Evolutionary conservation across 306 rosid genomes (phyloP), one percentile per base, ranked within the genome.

Genomic region (Rubus parviflorus): DNA sequence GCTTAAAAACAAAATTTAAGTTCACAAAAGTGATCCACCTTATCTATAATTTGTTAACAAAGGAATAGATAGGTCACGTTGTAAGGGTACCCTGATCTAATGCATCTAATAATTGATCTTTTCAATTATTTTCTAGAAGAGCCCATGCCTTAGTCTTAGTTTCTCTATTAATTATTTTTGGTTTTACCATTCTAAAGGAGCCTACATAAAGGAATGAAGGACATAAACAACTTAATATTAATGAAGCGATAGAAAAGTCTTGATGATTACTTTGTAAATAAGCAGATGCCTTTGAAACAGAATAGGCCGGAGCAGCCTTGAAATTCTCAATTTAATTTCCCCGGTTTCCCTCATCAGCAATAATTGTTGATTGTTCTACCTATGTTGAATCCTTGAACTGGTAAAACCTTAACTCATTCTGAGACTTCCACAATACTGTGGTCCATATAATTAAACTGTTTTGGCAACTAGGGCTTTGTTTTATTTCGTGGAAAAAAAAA

Each of bases 101-200:
- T 23, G 35, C 35, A 30, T 30, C 35, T 30, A 30, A 30, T 14
- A 23, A 25, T 4, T 22, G 65, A 58, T 25, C 40, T 14, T 25
- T 58, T 23, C 22, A 23, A 8, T 11, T 12, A 8, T 58, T 23
- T 60, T 25, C 67, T 62, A 62, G 67, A 30, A 15, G 0, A 14
- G 43, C 41, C 2, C 20, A 4, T 35, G 67, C 11, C 23, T 30
- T 30, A 30, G 35, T 23, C 38, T 25, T 58, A 22, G 4, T 61
- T 61, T 25, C 35, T 61, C 10, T 0, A 25, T 30, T 0, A 25
- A 20, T 20, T 14, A 30, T 35, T 6, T 38, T 19, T 30, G 66
- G 68, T 62, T 62, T 62, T 62, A 62, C 68, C 43, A 30, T 30
- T 62, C 43, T 62, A 62, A 30, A 20, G 65, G 65, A 58, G 65